Conservation (phyloP, 768 basidiomycete species). For the Phlebiopsis flavidoalba region DNA sequence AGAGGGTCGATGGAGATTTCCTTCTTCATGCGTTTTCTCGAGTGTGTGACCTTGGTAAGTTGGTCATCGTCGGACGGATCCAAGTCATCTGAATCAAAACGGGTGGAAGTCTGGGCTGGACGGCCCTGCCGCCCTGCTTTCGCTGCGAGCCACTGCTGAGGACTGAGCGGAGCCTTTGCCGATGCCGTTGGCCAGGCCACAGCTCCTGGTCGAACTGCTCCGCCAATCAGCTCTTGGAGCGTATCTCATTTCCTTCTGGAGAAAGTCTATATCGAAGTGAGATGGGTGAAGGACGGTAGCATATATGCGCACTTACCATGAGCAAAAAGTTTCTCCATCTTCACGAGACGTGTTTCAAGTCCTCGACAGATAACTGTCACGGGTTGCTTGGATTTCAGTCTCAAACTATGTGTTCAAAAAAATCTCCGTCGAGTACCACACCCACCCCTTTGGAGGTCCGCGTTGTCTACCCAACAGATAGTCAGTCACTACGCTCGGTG, state of each 20-base stretch:
- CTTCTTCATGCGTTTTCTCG: constrained; percentile 24
- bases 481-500: background rate
- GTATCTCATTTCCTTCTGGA: constrained; percentile 52
- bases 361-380: constrained; percentile 32
- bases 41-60: constrained; percentile 20
- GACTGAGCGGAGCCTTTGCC: background rate
- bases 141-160: background rate
- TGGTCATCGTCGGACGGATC: constrained; percentile 25
- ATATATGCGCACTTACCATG: constrained; percentile 23
- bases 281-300: background rate
- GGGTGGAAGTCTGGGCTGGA: constrained; percentile 10
- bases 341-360: constrained; percentile 37
- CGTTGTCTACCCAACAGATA: constrained; percentile 35
- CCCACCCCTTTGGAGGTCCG: constrained; percentile 58
- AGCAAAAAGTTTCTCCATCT: constrained; percentile 35
- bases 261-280: constrained; percentile 40
- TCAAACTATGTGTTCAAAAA: background rate
- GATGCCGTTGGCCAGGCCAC: constrained; percentile 23
- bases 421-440: constrained; percentile 12
- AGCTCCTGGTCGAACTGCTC: constrained; percentile 34
- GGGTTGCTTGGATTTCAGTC: background rate
- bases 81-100: constrained; percentile 24
- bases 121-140: constrained; percentile 9
- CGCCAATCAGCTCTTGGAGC: constrained; percentile 54
- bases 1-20: constrained; percentile 23